Evolutionary conservation across 306 rosid genomes (phyloP).

Genomic region (Cicer chorassanicum): DNA sequence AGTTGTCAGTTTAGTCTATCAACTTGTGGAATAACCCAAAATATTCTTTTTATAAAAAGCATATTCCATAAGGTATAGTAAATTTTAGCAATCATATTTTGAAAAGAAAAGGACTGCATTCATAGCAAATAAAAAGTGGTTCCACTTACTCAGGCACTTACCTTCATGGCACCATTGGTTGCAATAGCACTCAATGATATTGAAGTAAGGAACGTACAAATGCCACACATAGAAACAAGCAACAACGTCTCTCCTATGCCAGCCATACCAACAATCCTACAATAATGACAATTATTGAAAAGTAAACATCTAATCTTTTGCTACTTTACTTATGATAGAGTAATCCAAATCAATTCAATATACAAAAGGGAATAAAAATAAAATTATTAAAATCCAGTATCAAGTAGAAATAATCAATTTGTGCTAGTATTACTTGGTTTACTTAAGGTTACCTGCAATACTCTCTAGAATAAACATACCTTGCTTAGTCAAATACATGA

Average conservation of each 20-base stretch:
- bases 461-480: not conserved
- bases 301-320: conserved; percentile 36
- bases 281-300: conserved; percentile 45
- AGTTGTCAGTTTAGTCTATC: not conserved
- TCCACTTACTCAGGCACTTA: conserved; percentile 46
- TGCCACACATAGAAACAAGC: conserved; percentile 84
- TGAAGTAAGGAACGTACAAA: conserved; percentile 91
- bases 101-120: conserved; percentile 12
- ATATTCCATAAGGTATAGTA: conserved; percentile 6
- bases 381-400: conserved; percentile 14
- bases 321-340: conserved; percentile 30
- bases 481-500: conserved; percentile 20
- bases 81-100: conserved; percentile 28
- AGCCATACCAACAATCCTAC: conserved; percentile 99
- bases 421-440: conserved; percentile 13
- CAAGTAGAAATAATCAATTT: conserved; percentile 21
- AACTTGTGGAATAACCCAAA: conserved; percentile 9
- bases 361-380: conserved; percentile 22
- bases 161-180: conserved; percentile 99
- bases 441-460: conserved; percentile 23
- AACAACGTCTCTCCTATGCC: conserved; percentile 79
- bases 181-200: conserved; percentile 98
- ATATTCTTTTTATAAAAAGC: conserved; percentile 13
- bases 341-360: conserved; percentile 37
- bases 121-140: conserved; percentile 18